Evolutionary conservation across 139 green algal genomes (phyloP).

Genomic region (Coccomyxa sp.): DNA sequence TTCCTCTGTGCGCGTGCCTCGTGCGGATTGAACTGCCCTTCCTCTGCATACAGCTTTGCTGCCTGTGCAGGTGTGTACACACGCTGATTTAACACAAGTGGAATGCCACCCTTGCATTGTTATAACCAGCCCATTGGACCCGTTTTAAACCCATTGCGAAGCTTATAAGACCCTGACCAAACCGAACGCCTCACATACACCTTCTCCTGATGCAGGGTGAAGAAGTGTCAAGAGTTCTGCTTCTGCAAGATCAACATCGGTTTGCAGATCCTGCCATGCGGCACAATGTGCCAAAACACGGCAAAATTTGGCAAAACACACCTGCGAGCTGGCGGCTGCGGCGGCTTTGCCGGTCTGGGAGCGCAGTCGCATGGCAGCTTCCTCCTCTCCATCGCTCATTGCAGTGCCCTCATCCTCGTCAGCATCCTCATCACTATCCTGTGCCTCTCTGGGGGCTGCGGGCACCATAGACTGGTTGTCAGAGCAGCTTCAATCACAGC

Average conservation of each 20-base stretch:
- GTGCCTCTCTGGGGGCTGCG: constrained; percentile 11
- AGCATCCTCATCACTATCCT: constrained; percentile 23
- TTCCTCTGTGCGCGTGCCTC: constrained; percentile 48
- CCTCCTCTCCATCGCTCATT: constrained; percentile 33
- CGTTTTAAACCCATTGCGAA: not conserved
- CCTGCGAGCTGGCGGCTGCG: not conserved
- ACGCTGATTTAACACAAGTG: no score
- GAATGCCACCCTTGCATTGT: not conserved
- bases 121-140: not conserved
- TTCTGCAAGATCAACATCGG: no score
- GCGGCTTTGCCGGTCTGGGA: not conserved
- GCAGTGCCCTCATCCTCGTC: constrained; percentile 27
- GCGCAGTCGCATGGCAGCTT: not conserved
- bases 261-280: no score
- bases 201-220: no score
- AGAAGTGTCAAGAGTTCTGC: no score
- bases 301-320: not conserved
- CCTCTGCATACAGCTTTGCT: constrained; percentile 62
- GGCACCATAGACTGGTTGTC: not conserved
- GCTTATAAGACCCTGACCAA: no score
- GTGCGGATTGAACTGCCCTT: constrained; percentile 81
- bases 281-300: no score
- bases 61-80: constrained; percentile 27
- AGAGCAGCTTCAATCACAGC: not conserved
- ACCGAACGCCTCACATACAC: no score